phyloP scores from a whole-genome alignment of 768 basidiomycete genomes.

The Auricularia cornea region DNA sequence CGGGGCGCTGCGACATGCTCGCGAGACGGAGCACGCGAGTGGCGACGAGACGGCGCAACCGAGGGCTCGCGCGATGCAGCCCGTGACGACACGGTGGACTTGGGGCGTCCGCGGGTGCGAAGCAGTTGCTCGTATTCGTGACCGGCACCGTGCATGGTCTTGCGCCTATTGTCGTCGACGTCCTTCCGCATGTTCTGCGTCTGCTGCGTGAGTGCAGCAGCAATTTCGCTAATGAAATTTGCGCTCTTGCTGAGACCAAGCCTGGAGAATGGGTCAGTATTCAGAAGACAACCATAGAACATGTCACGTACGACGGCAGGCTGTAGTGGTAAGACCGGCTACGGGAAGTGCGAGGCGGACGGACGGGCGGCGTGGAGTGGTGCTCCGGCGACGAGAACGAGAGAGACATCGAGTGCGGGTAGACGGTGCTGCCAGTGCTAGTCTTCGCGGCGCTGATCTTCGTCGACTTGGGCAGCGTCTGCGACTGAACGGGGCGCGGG shows the following conservation, averaged over 20 bases:
- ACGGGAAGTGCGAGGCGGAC: slow-evolving; percentile 19
- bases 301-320: slow-evolving; percentile 48
- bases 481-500: background rate
- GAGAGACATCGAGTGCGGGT: background rate
- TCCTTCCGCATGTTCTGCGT: slow-evolving; percentile 1
- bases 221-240: background rate
- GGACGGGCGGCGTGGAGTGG: slow-evolving; percentile 54
- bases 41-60: background rate
- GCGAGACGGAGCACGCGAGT: background rate
- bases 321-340: slow-evolving; percentile 54
- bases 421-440: background rate
- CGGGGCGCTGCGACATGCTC: no score
- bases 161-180: background rate
- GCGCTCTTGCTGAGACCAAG: slow-evolving; percentile 54
- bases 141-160: slow-evolving; percentile 1
- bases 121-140: background rate
- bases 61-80: background rate
- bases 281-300: background rate
- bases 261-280: slow-evolving; percentile 27
- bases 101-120: background rate
- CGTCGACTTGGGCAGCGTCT: background rate
- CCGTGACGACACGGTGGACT: background rate
- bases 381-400: slow-evolving; percentile 48
- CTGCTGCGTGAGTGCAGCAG: background rate
- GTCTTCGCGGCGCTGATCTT: background rate